Evolutionary conservation across 495 filamentous ascomycete species (phyloP), one percentile per base, ranked within the genome.

Genomic region (Beverwykella pulmonaria): DNA sequence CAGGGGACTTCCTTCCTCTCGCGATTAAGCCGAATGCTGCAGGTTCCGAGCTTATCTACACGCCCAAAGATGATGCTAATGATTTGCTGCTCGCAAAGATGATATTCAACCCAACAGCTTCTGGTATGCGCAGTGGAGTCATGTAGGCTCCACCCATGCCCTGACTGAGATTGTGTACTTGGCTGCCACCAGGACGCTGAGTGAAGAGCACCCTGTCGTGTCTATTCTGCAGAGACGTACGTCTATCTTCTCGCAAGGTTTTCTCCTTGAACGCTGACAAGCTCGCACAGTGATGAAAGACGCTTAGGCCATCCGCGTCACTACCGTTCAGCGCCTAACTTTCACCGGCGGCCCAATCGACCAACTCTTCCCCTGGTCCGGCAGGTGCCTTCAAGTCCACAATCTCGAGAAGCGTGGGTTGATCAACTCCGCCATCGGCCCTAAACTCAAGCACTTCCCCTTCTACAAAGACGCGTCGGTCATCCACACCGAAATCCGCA

Each of bases 21-120:
- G 49, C 49, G 6, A 53, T 53, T 20, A 53, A 25, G 19, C 10
- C 26, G 14, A 25, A 53, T 8, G 26, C 25, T 3, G 22, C 5
- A 19, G 20, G 22, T 17, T 53, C 49, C 20, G 22, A 30, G 14
- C 49, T 53, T 8, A 29, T 30, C 8, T 53, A 53, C 49, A 53
- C 49, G 7, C 49, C 49, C 22, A 22, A 25, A 29, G 49, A 53
- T 53, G 14, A 14, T 20, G 22, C 19, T 5, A 53, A 23, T 25
- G 49, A 53, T 22, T 53, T 7, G 49, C 49, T 53, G 49, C 20
- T 53, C 4, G 49, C 49, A 4, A 53, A 53, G 26, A 53, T 53
- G 49, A 25, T 53, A 20, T 53, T 53, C 49, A 53, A 53, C 49
- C 10, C 5, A 53, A 53, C 49, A 29, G 26, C 25, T 53, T 53